Evolutionary conservation across 2,329 filamentous ascomycete genomes (phyloP).

Genomic region (Beauveria sp.): DNA sequence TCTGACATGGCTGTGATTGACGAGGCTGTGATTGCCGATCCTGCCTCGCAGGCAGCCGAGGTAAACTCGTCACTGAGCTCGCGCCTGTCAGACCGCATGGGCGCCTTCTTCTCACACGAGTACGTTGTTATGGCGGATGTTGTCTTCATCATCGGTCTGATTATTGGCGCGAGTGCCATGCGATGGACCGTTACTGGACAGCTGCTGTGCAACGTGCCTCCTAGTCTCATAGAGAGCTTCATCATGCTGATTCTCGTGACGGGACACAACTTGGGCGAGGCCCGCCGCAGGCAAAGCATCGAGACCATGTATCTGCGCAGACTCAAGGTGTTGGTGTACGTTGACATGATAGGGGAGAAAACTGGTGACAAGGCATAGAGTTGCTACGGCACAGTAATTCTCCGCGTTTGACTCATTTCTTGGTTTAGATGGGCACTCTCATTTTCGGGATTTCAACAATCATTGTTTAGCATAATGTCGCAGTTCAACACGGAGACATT

Average conservation of each 20-base stretch:
- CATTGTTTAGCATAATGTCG: too few species aligned
- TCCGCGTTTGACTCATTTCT: too few species aligned
- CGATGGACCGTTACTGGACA: conserved; percentile 18
- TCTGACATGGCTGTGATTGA: conserved; percentile 14
- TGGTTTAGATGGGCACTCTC: too few species aligned
- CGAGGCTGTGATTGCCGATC: conserved; percentile 8
- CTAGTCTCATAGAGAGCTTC: conserved; percentile 19
- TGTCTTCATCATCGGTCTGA: conserved; percentile 14
- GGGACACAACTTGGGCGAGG: conserved; percentile 17
- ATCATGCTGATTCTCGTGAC: conserved; percentile 22
- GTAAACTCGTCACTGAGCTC: conserved; percentile 12
- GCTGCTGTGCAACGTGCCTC: conserved; percentile 19
- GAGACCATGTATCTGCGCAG: conserved; percentile 32
- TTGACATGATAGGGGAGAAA: conserved; percentile 24
- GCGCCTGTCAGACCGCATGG: conserved; percentile 16
- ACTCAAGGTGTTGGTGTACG: conserved; percentile 30
- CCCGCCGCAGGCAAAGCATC: conserved; percentile 15
- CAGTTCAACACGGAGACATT: too few species aligned
- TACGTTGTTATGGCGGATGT: conserved; percentile 16
- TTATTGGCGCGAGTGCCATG: conserved; percentile 18
- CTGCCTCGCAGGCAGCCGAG: not conserved
- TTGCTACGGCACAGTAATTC: not conserved
- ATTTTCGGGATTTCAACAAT: not conserved
- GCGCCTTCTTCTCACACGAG: conserved; percentile 17
- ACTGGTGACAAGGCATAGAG: not conserved